Evolutionary conservation across 768 basidiomycete genomes (phyloP).

Genomic region (Suillus decipiens): DNA sequence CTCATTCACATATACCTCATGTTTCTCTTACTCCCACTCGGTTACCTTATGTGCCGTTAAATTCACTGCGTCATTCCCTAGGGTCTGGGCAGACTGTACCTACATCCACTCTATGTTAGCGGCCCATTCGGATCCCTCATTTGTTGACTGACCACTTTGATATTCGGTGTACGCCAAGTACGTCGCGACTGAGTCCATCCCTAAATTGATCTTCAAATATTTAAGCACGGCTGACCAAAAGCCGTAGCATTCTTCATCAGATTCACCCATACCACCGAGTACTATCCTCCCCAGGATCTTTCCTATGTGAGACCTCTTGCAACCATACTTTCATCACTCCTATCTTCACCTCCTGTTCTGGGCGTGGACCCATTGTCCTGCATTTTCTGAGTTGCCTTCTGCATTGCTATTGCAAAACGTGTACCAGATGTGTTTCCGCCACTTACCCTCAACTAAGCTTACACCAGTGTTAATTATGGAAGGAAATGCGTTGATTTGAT

Average conservation of each 20-base stretch:
- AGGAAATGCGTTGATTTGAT: conserved; percentile 96
- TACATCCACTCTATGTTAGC: too few species aligned
- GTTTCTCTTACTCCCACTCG: neutral
- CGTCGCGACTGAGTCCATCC: too few species aligned
- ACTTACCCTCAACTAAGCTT: conserved; percentile 75
- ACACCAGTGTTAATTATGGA: conserved; percentile 83
- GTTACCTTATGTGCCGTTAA: neutral
- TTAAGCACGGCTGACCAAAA: too few species aligned
- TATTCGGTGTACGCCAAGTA: too few species aligned
- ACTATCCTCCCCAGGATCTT: neutral
- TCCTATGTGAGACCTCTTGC: conserved; percentile 13
- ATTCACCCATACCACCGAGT: neutral
- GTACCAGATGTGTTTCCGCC: conserved; percentile 64
- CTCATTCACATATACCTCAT: neutral
- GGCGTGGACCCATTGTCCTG: conserved; percentile 64
- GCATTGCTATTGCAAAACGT: conserved; percentile 75
- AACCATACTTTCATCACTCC: conserved; percentile 34
- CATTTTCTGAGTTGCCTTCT: conserved; percentile 76
- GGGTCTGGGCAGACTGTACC: too few species aligned
- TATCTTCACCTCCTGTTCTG: conserved; percentile 43
- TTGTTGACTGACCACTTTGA: too few species aligned
- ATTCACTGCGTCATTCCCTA: neutral
- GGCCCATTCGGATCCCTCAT: too few species aligned
- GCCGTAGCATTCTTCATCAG: neutral
- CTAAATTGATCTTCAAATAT: too few species aligned